These are phyloP conservation scores for Phlebiopsis gigantea DNA, from an alignment of 768 basidiomycete genomes.

Conservation along the genomic window DNA sequence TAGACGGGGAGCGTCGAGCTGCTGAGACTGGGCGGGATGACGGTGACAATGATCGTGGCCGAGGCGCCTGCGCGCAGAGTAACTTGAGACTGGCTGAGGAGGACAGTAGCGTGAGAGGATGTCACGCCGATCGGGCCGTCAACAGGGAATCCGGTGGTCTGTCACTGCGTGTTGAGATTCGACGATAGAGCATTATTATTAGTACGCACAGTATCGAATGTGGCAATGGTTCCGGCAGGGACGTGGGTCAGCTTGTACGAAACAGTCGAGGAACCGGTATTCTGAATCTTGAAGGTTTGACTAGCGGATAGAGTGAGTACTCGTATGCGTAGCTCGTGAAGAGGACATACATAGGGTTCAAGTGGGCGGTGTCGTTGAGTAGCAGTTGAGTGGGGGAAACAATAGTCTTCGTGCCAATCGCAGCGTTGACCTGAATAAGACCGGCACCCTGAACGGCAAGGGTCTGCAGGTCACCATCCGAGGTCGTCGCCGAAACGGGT, in stretches of 20 bases:
- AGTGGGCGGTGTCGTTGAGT: slow-evolving; percentile 56
- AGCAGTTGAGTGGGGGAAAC: slow-evolving; percentile 47
- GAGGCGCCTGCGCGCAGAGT: slow-evolving; percentile 38
- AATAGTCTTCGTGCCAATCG: slow-evolving; percentile 42
- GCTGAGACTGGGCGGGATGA: slow-evolving; percentile 40
- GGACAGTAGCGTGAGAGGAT: slow-evolving; percentile 37
- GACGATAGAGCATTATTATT: neutral
- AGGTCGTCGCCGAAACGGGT: slow-evolving; percentile 32
- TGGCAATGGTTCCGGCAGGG: slow-evolving; percentile 49
- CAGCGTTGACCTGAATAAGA: slow-evolving; percentile 47
- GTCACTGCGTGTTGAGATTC: neutral
- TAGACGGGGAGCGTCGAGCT: slow-evolving; percentile 46
- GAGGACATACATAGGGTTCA: slow-evolving; percentile 32
- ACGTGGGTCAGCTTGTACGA: slow-evolving; percentile 44
- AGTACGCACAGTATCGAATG: slow-evolving; percentile 34
- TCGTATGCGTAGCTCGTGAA: slow-evolving; percentile 1
- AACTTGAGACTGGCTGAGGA: slow-evolving; percentile 38
- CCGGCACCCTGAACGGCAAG: slow-evolving; percentile 46
- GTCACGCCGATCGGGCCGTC: slow-evolving; percentile 48
- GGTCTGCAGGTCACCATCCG: slow-evolving; percentile 42
- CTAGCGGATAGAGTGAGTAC: slow-evolving; percentile 21
- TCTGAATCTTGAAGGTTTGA: slow-evolving; percentile 47
- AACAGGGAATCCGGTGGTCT: slow-evolving; percentile 37
- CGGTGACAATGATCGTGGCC: slow-evolving; percentile 34
- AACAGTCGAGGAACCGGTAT: slow-evolving; percentile 37